Evolutionary conservation across 352 stramenopile species (phyloP), one percentile per base, ranked within the genome.

Genomic region (Proteromonas lacertae): DNA sequence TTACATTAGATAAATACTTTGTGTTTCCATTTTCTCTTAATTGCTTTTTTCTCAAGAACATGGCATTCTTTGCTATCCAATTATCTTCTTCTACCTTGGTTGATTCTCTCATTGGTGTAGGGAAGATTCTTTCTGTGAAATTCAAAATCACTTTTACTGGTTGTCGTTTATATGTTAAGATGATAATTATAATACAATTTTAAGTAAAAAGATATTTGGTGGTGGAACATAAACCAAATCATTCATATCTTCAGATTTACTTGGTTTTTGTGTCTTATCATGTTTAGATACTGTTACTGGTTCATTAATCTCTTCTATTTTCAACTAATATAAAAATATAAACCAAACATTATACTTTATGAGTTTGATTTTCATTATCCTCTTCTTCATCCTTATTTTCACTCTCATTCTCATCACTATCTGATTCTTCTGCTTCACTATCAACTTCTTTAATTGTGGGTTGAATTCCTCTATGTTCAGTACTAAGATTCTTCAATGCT

Each of bases 91-190:
- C 53, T 32, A 35, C 33, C 17, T 37, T 32, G 25, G 56, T 59
- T 5, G 46, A 59, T 41, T 62, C 53, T 25, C 53, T 35, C 47
- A 55, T 44, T 10, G 53, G 53, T 22, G 53, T 62, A 16, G 52
- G 53, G 39, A 62, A 62, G 8, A 62, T 13, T n/a, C 53, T 38
- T 13, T 46, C 31, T 2, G 53, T 62, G 28, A 62, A 62, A 9
- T 35, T 36, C 20, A 62, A 35, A 22, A 19, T 29, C 13, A 61
- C 35, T 17, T 42, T 32, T 9, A 18, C 29, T 19, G 9, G 20
- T 4, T 18, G 7, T 3, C 28, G 7, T 1, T 32, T 32, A 8
- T 32, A 13, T 3, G 23, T 21, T 4, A 30, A 10, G 23, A 40
- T 26, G 4, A n/a, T 4, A 34, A 36, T 36, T 13, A 45, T 17